Conservation (phyloP, 805 yeast species). For the Cyberlindnera nakhonratchasimensis region DNA sequence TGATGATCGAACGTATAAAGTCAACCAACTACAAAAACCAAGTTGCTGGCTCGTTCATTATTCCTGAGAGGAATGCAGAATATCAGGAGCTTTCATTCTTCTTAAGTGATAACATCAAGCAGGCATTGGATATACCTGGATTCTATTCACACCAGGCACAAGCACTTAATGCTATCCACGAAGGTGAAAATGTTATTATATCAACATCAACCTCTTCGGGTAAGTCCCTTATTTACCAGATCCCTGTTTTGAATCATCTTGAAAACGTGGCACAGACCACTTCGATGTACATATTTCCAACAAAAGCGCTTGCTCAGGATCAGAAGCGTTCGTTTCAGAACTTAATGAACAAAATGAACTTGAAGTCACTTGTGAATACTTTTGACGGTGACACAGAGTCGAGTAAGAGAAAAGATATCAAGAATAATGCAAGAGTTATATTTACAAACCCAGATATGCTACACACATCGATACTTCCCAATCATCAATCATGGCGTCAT, state of each 20-base stretch:
- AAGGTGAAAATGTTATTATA: constrained; percentile 68
- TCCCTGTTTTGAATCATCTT: constrained; percentile 62
- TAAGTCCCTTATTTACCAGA: constrained; percentile 86
- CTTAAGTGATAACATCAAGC: constrained; percentile 48
- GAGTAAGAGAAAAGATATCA: constrained; percentile 47
- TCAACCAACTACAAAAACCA: constrained; percentile 59
- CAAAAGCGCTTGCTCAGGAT: constrained; percentile 97
- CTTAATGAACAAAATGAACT: constrained; percentile 48
- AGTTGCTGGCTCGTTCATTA: constrained; percentile 49
- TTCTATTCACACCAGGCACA: constrained; percentile 81
- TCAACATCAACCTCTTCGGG: constrained; percentile 98
- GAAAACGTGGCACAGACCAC: constrained; percentile 45
- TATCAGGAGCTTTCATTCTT: constrained; percentile 41
- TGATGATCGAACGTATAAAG: constrained; percentile 48
- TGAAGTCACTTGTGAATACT: constrained; percentile 60
- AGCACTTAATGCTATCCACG: constrained; percentile 60
- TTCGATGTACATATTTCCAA: constrained; percentile 88
- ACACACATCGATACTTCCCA: constrained; percentile 81
- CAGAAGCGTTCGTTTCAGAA: constrained; percentile 78
- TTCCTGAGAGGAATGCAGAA: constrained; percentile 44
- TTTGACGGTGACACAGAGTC: constrained; percentile 92
- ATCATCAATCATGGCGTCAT: constrained; percentile 67
- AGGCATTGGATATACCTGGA: constrained; percentile 46
- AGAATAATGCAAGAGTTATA: constrained; percentile 68
- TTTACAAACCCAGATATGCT: constrained; percentile 96